Percentiles rank a stretch among this genome's conserved stretches.
Conservation (phyloP, 306 rosid species). For the Fragaria iinumae region DNA sequence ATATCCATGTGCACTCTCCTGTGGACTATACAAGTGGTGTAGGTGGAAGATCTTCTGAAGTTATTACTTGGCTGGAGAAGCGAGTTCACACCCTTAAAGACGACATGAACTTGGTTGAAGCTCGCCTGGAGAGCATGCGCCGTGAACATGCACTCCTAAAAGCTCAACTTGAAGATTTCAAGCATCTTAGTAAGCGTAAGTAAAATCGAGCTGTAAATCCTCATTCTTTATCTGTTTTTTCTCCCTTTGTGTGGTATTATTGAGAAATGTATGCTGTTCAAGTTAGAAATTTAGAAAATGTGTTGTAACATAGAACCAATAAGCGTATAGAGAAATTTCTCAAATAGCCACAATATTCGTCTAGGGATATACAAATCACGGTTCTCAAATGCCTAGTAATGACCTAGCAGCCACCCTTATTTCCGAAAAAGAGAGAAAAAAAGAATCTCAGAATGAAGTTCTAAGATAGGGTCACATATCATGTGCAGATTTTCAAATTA, state of each 20-base stretch:
- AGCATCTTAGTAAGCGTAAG: constrained; percentile 32
- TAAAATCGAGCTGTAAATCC: constrained; percentile 21
- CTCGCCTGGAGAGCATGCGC: constrained; percentile 80
- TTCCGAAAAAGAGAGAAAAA: background rate
- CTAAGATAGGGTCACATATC: background rate
- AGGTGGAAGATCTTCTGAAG: constrained; percentile 51
- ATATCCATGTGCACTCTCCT: constrained; percentile 63
- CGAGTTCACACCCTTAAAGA: constrained; percentile 83
- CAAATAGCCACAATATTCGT: background rate
- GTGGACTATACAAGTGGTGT: constrained; percentile 39
- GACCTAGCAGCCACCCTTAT: background rate
- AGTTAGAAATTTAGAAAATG: background rate
- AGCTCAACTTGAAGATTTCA: constrained; percentile 61
- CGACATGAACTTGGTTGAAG: constrained; percentile 86
- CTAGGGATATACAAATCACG: background rate
- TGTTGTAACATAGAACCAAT: background rate
- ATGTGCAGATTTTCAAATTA: too few relatives aligned
- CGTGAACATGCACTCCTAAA: constrained; percentile 66
- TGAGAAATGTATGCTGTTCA: background rate
- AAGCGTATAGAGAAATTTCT: background rate
- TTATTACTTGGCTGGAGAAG: constrained; percentile 76
- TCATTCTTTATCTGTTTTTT: background rate
- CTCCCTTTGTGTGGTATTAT: background rate
- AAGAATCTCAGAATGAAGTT: background rate
- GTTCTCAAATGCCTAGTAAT: background rate